A percentile compares a stretch with the other conserved stretches of the same genome.
Evolutionary conservation across 345 rosid species (phyloP).

Genomic region (Clarkia xantiana): DNA sequence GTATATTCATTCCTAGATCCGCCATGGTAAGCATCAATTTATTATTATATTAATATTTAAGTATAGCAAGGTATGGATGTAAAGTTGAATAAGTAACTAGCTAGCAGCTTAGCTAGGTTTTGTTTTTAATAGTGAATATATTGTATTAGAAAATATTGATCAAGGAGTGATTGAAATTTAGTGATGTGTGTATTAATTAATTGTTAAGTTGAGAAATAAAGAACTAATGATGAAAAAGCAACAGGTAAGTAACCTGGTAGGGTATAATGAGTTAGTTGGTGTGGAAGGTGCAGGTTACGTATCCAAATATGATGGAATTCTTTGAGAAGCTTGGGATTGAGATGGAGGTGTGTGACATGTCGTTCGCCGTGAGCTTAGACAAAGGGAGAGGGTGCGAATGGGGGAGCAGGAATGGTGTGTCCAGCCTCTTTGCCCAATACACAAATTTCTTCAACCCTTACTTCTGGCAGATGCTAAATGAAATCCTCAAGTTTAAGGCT

Average conservation of each 20-base stretch:
- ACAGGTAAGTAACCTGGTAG: not conserved
- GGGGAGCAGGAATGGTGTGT: conserved; percentile 76
- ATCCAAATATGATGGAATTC: conserved; percentile 89
- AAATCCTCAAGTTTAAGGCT: conserved; percentile 48
- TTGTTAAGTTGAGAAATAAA: too few species aligned
- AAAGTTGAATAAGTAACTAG: too few species aligned
- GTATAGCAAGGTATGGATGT: too few species aligned
- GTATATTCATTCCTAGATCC: too few species aligned
- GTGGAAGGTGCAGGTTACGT: conserved; percentile 72
- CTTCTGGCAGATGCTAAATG: conserved; percentile 79
- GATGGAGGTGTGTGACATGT: conserved; percentile 74
- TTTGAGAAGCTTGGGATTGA: conserved; percentile 73
- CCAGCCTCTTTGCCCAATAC: conserved; percentile 66
- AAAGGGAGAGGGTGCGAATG: conserved; percentile 68
- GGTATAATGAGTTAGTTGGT: too few species aligned
- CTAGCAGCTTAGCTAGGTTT: too few species aligned
- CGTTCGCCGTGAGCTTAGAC: conserved; percentile 74
- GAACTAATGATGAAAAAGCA: not conserved
- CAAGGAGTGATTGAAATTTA: too few species aligned
- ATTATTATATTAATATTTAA: too few species aligned
- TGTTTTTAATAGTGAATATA: too few species aligned
- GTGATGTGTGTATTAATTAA: too few species aligned
- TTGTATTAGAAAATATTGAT: too few species aligned
- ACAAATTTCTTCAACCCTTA: conserved; percentile 40
- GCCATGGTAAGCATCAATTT: too few species aligned